Evolutionary conservation across 257 asterid species (phyloP).

Genomic region (Nicotiana obtusifolia): DNA sequence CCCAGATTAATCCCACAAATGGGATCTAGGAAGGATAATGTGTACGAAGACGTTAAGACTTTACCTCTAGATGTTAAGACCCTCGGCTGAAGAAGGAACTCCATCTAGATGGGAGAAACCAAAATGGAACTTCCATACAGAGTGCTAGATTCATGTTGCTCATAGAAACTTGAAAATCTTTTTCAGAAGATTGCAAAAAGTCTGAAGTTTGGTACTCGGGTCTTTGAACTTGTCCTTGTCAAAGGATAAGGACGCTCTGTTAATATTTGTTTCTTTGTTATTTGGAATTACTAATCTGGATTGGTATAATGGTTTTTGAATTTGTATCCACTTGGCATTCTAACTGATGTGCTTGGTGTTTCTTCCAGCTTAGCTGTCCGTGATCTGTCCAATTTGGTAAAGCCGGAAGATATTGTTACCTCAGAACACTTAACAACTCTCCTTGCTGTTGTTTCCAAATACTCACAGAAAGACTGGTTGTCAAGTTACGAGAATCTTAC

Average conservation of each 20-base stretch:
- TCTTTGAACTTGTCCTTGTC: neutral
- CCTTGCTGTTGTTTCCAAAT: constrained; percentile 67
- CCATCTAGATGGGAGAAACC: neutral
- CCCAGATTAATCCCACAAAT: too few species aligned
- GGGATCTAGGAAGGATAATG: too few species aligned
- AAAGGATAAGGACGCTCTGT: neutral
- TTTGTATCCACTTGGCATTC: neutral
- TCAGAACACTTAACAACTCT: constrained; percentile 82
- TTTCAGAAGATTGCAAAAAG: neutral
- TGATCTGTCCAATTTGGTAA: constrained; percentile 81
- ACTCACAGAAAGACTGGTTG: constrained; percentile 92
- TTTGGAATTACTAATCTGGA: neutral
- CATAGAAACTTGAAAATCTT: neutral
- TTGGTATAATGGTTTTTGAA: neutral
- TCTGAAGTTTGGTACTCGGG: neutral
- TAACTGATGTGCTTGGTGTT: constrained; percentile 2
- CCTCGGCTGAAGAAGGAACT: neutral
- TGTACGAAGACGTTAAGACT: too few species aligned
- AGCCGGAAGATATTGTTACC: constrained; percentile 60
- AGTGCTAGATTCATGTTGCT: neutral
- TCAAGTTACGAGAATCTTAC: constrained; percentile 83
- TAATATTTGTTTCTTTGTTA: neutral
- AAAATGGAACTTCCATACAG: neutral
- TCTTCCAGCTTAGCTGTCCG: constrained; percentile 81
- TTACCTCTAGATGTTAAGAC: too few species aligned